phyloP scores from a whole-genome alignment of 257 asterid species.

The Penstemon barbatus region DNA sequence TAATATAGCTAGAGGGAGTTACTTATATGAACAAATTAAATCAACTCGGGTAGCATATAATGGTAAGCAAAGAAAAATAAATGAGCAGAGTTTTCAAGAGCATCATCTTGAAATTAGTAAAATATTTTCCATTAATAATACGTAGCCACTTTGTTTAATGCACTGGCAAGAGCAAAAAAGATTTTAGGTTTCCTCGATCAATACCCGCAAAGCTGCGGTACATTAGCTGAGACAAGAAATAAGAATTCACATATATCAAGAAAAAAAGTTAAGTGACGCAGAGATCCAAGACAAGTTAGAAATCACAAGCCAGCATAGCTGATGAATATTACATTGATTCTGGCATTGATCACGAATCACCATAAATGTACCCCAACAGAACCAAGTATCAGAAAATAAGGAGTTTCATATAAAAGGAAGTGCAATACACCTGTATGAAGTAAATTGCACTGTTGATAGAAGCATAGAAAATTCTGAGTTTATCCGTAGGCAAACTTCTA shows the following conservation, averaged over 20 bases:
- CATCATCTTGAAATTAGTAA: too few relatives aligned
- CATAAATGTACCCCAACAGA: not conserved
- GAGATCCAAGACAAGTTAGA: slow-evolving; percentile 9
- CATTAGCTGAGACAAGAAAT: not conserved
- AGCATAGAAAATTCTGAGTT: slow-evolving; percentile 65
- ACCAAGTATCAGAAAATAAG: slow-evolving; percentile 21
- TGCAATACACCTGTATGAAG: slow-evolving; percentile 71
- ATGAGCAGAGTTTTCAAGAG: not conserved
- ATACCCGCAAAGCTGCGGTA: not conserved
- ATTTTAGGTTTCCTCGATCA: not conserved
- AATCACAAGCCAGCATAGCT: slow-evolving; percentile 13
- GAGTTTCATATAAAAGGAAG: slow-evolving; percentile 16
- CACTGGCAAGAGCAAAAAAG: slow-evolving; percentile 22
- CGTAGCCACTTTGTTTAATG: not conserved
- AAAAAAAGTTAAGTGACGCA: not conserved
- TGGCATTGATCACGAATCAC: slow-evolving; percentile 16
- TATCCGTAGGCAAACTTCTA: slow-evolving; percentile 87
- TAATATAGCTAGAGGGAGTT: not conserved
- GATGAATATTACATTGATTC: slow-evolving; percentile 2
- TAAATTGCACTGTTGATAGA: slow-evolving; percentile 67
- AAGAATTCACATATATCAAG: not conserved
- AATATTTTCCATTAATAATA: not conserved
- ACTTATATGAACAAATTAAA: too few relatives aligned
- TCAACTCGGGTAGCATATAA: not conserved
- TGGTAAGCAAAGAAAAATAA: not conserved